These are phyloP conservation scores for Rhytidhysteron rufulum DNA, from an alignment of 2,329 filamentous ascomycete genomes.

Conservation along the genomic window DNA sequence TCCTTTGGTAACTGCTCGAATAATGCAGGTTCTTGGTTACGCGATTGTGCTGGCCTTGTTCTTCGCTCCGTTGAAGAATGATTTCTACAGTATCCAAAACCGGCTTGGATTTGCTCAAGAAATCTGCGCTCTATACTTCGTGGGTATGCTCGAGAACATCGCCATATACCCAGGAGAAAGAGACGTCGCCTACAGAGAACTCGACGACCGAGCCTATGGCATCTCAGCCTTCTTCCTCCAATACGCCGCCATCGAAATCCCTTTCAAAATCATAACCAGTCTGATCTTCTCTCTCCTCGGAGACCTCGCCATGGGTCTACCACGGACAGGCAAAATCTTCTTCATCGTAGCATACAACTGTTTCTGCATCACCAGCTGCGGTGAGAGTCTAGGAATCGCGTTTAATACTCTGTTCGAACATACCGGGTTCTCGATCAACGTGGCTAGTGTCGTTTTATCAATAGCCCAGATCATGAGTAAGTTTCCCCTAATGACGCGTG, in stretches of 20 bases:
- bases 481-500: no score
- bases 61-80: constrained; percentile 66
- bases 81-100: constrained; percentile 69
- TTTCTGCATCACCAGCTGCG: constrained; percentile 70
- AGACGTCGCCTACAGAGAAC: constrained; percentile 74
- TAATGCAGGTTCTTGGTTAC: constrained; percentile 37
- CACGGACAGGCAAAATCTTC: constrained; percentile 60
- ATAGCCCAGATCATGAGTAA: constrained; percentile 70
- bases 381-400: constrained; percentile 73
- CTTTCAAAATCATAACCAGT: constrained; percentile 64
- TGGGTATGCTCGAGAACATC: constrained; percentile 77
- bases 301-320: constrained; percentile 62
- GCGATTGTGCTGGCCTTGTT: constrained; percentile 41
- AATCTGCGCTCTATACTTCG: constrained; percentile 67
- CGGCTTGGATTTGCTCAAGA: constrained; percentile 72
- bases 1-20: constrained; percentile 29
- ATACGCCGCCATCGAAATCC: constrained; percentile 67
- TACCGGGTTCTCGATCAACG: constrained; percentile 71
- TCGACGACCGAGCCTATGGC: constrained; percentile 69
- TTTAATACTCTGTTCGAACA: constrained; percentile 75
- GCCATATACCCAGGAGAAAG: constrained; percentile 69
- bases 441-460: constrained; percentile 66
- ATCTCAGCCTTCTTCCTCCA: constrained; percentile 67
- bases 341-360: constrained; percentile 65
- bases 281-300: constrained; percentile 63